Evolutionary conservation across 2,329 filamentous ascomycete species (phyloP).

Genomic region (Lomentospora prolificans): DNA sequence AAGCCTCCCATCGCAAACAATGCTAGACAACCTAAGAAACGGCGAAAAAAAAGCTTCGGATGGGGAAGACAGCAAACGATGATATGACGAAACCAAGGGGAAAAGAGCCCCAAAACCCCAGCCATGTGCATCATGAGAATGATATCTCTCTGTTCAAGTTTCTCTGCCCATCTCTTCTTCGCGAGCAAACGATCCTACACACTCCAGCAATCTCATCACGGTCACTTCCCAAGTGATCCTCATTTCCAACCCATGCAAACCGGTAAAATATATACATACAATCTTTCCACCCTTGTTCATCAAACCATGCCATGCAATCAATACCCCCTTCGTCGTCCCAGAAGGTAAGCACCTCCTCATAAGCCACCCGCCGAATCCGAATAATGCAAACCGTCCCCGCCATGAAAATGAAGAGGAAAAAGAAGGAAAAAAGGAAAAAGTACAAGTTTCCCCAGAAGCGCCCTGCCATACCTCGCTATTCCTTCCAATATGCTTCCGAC

Average conservation of each 20-base stretch:
- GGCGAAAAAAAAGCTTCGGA: no score
- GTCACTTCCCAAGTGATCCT: constrained; percentile 13
- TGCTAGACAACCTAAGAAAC: not conserved
- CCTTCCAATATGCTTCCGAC: not conserved
- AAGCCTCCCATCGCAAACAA: no score
- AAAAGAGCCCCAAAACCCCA: not conserved
- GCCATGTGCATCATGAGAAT: not conserved
- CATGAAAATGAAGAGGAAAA: not conserved
- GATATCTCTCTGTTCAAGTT: not conserved
- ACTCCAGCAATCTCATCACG: not conserved
- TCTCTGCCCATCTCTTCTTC: not conserved
- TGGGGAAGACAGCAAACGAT: not conserved
- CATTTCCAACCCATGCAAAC: constrained; percentile 10
- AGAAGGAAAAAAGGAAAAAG: not conserved
- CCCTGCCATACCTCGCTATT: not conserved
- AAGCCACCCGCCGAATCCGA: not conserved
- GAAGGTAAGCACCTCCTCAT: not conserved
- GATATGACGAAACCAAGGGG: not conserved
- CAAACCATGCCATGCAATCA: not conserved
- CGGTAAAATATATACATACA: not conserved
- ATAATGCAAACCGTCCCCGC: constrained; percentile 1
- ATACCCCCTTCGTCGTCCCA: no score
- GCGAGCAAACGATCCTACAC: not conserved
- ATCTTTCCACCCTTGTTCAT: not conserved
- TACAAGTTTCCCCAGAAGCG: not conserved